These are phyloP conservation scores for Populus davidiana DNA, from an alignment of 345 rosid species.

Conservation along the genomic window DNA sequence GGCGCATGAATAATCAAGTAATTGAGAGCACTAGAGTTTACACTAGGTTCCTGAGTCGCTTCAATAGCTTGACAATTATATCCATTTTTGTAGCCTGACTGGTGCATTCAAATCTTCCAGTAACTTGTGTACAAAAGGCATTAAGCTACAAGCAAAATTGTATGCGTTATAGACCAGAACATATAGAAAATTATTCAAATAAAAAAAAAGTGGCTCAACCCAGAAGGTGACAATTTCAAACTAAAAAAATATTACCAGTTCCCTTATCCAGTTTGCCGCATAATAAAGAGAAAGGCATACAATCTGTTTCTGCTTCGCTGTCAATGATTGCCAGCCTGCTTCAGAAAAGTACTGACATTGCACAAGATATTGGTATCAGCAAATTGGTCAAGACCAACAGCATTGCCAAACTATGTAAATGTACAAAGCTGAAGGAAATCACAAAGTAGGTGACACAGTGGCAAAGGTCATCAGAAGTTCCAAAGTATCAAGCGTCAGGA, in stretches of 20 bases:
- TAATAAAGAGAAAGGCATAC: constrained; percentile 59
- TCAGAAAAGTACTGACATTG: constrained; percentile 54
- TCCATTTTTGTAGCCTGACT: constrained; percentile 63
- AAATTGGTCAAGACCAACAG: constrained; percentile 12
- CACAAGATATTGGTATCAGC: constrained; percentile 29
- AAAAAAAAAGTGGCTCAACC: constrained; percentile 1
- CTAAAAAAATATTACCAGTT: constrained; percentile 50
- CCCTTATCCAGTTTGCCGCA: constrained; percentile 78
- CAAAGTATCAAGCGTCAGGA: not conserved
- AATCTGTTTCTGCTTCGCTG: constrained; percentile 64
- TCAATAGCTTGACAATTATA: constrained; percentile 56
- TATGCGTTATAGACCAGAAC: constrained; percentile 20
- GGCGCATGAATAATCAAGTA: constrained; percentile 8
- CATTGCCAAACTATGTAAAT: not conserved
- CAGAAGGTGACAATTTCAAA: constrained; percentile 8
- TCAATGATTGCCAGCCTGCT: constrained; percentile 54
- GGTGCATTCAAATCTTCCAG: constrained; percentile 46
- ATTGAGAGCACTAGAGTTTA: constrained; percentile 34
- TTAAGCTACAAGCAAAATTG: constrained; percentile 52
- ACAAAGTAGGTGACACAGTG: not conserved
- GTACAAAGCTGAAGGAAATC: not conserved
- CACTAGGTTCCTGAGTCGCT: constrained; percentile 75
- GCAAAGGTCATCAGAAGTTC: not conserved
- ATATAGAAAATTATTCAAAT: not conserved
- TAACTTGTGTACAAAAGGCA: constrained; percentile 73